phyloP scores from a whole-genome alignment of 768 basidiomycete genomes.

The Lactarius vividus region DNA sequence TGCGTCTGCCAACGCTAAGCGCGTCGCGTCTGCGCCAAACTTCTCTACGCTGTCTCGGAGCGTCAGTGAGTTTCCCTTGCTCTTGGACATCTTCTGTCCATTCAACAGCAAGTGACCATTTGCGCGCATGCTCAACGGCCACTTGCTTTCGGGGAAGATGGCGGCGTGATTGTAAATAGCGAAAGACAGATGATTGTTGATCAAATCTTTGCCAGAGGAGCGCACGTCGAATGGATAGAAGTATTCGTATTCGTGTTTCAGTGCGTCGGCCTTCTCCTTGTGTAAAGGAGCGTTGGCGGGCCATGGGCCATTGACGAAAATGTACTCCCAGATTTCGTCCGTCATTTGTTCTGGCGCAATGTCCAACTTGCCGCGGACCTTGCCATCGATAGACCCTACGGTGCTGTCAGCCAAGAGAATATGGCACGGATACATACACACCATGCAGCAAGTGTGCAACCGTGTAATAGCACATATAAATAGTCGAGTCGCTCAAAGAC shows the following conservation, averaged over 20 bases:
- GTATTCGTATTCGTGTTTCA: conserved; percentile 92
- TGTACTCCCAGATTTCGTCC: conserved; percentile 96
- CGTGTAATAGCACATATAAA: conserved; percentile 99
- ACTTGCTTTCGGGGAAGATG: conserved; percentile 83
- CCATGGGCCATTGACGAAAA: conserved; percentile 77
- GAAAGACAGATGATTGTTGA: conserved; percentile 95
- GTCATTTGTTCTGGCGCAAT: conserved; percentile 92
- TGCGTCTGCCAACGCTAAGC: conserved; percentile 90
- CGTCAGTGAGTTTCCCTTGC: conserved; percentile 93
- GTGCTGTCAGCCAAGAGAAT: conserved; percentile 17
- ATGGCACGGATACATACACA: conserved; percentile 36
- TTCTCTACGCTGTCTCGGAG: conserved; percentile 85
- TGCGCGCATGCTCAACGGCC: conserved; percentile 88
- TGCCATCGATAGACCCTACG: conserved; percentile 74
- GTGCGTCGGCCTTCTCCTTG: conserved; percentile 72
- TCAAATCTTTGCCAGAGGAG: conserved; percentile 95
- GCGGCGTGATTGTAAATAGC: conserved; percentile 94
- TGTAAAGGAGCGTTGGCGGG: conserved; percentile 63
- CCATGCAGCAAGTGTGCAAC: conserved; percentile 89
- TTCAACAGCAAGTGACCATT: conserved; percentile 98
- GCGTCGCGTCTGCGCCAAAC: conserved; percentile 95
- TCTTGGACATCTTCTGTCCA: conserved; percentile 99
- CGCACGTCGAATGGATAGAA: conserved; percentile 99
- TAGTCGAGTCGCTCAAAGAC: conserved; percentile 93
- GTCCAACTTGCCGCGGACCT: conserved; percentile 74